Evolutionary conservation across 352 stramenopile genomes (phyloP).

Genomic region (Halophytophthora batemanensis): DNA sequence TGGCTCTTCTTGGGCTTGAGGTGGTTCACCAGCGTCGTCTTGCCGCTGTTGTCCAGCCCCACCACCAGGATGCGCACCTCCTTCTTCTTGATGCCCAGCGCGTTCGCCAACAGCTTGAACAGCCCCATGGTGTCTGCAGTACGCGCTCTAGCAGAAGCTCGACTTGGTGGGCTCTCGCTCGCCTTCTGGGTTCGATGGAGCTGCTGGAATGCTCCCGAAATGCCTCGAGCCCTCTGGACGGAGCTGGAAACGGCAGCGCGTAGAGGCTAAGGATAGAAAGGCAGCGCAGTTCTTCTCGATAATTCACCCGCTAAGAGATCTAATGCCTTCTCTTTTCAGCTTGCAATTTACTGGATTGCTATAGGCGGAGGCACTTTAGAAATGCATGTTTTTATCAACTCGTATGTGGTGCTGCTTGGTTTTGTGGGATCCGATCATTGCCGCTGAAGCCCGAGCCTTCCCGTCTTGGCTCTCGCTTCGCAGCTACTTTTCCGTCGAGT

Average conservation of each 20-base stretch:
- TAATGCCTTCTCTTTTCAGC: background rate
- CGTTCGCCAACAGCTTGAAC: constrained; percentile 78
- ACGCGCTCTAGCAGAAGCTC: constrained; percentile 1
- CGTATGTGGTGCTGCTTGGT: too few relatives aligned
- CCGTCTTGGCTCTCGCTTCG: too few relatives aligned
- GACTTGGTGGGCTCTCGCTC: background rate
- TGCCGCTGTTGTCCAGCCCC: constrained; percentile 89
- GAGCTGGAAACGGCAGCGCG: constrained; percentile 17
- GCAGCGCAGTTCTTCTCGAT: background rate
- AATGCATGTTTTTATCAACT: too few relatives aligned
- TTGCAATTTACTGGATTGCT: too few relatives aligned
- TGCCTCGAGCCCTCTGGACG: constrained; percentile 5
- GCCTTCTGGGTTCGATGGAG: constrained; percentile 1
- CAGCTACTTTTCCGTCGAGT: too few relatives aligned
- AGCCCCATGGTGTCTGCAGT: constrained; percentile 58
- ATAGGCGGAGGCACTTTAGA: too few relatives aligned
- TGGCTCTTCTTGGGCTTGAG: constrained; percentile 89
- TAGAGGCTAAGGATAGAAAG: constrained; percentile 21
- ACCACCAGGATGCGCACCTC: constrained; percentile 88
- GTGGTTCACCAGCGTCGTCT: constrained; percentile 92
- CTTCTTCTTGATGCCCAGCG: constrained; percentile 79
- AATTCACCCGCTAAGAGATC: background rate
- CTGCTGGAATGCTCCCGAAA: constrained; percentile 3
- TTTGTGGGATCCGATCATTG: too few relatives aligned
- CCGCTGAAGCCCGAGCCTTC: too few relatives aligned